Evolutionary conservation across 176 grass and related monocot species (phyloP), one percentile per base, ranked within the genome.

Genomic region (Paspalum notatum): DNA sequence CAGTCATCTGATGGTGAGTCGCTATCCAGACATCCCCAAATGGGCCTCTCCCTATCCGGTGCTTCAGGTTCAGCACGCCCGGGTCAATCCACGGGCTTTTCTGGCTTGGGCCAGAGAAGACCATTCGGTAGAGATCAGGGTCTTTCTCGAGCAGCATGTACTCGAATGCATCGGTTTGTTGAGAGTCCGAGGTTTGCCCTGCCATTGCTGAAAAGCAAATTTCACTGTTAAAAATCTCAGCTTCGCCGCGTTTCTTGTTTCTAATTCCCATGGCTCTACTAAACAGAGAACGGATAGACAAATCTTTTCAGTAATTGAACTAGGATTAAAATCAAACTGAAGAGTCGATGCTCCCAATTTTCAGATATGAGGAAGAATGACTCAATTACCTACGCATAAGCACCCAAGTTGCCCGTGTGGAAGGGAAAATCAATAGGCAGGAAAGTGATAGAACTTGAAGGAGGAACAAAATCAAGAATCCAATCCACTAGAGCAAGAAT

Each of bases 21-120:
- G 96, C 96, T 60, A 99, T 99, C 92, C 96, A 99, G 2, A 93
- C 91, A 62, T 95, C 96, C 32, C 96, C 96, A 40, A 93, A 99
- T 13, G 85, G 90, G 14, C 96, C 96, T 80, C 96, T 87, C 39
- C 96, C 96, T 61, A 99, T 95, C 60, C 96, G 73, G 80, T 99
- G 96, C 82, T 93, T 95, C 61, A 99, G 87, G 14, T 84, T 93
- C 24, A 99, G 67, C 48, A 89, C 84, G 2, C 14, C 68, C 0
- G 92, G 86, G 65, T 99, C 90, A 18, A 99, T 93, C 96, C 92
- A 95, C 1, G 93, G 90, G 82, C 88, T 95, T 56, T 82, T 93
- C 76, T 91, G 90, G 75, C 87, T 91, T 26, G 84, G 87, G 37
- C 76, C 80, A 0, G 90, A 99, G 73, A 89, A 87, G 22, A 99